These are phyloP conservation scores for Tillandsia leiboldiana DNA, from an alignment of 176 grass and related monocot genomes.

Conservation along the genomic window DNA sequence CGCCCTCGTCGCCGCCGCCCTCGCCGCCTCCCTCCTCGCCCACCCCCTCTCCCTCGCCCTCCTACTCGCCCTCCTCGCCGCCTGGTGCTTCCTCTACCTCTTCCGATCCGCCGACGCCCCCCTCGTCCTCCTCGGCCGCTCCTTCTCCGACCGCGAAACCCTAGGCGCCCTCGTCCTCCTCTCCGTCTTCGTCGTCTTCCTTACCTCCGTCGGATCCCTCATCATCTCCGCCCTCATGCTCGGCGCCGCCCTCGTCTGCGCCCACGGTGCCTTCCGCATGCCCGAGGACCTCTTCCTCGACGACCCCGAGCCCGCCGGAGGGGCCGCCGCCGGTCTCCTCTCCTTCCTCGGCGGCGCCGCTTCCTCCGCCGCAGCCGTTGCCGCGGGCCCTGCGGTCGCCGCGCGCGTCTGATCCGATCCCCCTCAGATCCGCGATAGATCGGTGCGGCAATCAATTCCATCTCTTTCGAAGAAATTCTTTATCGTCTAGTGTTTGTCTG, in stretches of 20 bases:
- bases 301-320: constrained; percentile 36
- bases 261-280: constrained; percentile 61
- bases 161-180: constrained; percentile 59
- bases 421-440: not conserved
- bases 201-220: constrained; percentile 77
- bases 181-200: constrained; percentile 58
- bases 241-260: constrained; percentile 42
- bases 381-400: not conserved
- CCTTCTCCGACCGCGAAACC: constrained; percentile 83
- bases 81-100: constrained; percentile 86
- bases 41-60: constrained; percentile 76
- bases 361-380: not conserved
- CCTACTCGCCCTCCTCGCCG: constrained; percentile 55
- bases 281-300: constrained; percentile 93
- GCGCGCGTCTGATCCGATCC: constrained; percentile 14
- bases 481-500: too few species aligned
- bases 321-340: constrained; percentile 37
- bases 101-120: constrained; percentile 76
- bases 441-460: too few species aligned
- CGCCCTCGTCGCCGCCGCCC: constrained; percentile 49
- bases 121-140: constrained; percentile 78
- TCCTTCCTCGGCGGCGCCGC: constrained; percentile 57
- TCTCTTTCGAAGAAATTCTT: too few species aligned
- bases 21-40: constrained; percentile 61
- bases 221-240: constrained; percentile 75